A percentile compares a stretch with the other conserved stretches of the same genome.
phyloP scores from a whole-genome alignment of 1,284 basidiomycete species.

The Mycosarcoma mackinlayi region DNA sequence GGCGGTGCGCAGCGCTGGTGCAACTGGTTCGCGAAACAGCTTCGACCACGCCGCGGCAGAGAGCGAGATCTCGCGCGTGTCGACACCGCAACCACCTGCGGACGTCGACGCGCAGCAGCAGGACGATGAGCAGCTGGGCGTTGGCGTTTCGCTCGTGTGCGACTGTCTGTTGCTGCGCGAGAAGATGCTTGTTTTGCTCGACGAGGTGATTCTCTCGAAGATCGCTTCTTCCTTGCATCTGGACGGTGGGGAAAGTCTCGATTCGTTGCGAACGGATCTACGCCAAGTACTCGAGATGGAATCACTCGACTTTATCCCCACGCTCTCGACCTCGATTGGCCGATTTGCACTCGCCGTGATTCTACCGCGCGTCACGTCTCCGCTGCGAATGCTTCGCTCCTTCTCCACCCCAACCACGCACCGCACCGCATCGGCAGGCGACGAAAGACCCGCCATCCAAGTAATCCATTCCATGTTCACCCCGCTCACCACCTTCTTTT shows the following conservation, averaged over 20 bases:
- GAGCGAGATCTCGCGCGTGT: constrained; percentile 24
- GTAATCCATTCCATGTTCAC: constrained; percentile 29
- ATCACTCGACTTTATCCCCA: constrained; percentile 33
- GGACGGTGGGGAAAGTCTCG: background rate
- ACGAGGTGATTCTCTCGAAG: background rate
- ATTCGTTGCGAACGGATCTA: constrained; percentile 13
- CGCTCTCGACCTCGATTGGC: constrained; percentile 10
- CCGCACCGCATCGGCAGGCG: constrained; percentile 75
- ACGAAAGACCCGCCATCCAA: constrained; percentile 5
- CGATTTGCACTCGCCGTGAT: constrained; percentile 72
- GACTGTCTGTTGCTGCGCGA: constrained; percentile 11
- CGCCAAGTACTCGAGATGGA: constrained; percentile 9
- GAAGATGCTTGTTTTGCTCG: constrained; percentile 6
- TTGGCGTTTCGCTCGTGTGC: constrained; percentile 2
- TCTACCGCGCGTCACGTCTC: constrained; percentile 81
- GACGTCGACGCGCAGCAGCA: constrained; percentile 18
- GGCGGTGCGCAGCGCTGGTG: background rate
- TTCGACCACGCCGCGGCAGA: constrained; percentile 7
- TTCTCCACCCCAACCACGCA: constrained; percentile 84
- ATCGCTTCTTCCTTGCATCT: background rate
- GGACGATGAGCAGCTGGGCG: constrained; percentile 22
- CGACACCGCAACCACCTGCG: constrained; percentile 28
- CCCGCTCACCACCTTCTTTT: constrained; percentile 24
- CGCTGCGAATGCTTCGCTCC: constrained; percentile 84
- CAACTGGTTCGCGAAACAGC: background rate